Percentiles rank a stretch among this genome's conserved stretches.
Conservation (phyloP, 2,329 filamentous ascomycete genomes). For the Colletotrichum falcatum region DNA sequence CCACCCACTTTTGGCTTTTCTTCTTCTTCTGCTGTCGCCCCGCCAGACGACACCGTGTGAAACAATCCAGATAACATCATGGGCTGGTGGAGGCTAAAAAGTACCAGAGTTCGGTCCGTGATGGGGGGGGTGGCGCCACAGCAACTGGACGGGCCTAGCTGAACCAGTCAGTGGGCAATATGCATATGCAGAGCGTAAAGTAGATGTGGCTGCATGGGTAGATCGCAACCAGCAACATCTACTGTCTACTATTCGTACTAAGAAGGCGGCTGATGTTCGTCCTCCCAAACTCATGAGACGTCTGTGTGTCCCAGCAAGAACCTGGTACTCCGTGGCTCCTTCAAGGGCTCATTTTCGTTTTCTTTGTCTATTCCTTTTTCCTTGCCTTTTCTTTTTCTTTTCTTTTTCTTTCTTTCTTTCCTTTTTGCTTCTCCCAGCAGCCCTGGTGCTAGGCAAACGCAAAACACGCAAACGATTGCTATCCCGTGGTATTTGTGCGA, state of each 20-base stretch:
- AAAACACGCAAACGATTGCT: constrained; percentile 12
- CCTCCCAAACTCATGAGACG: constrained; percentile 18
- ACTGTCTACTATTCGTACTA: no score
- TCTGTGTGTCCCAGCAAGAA: constrained; percentile 6
- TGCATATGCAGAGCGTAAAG: not conserved
- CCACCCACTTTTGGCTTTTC: not conserved
- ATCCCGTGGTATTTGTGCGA: constrained; percentile 26
- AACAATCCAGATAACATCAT: constrained; percentile 21
- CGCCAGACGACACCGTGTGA: not conserved
- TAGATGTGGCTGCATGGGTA: constrained; percentile 29
- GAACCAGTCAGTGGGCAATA: constrained; percentile 1
- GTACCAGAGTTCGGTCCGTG: constrained; percentile 4
- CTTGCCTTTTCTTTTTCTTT: not conserved
- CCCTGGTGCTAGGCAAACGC: constrained; percentile 16
- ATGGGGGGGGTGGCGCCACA: not conserved
- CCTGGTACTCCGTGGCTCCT: not conserved
- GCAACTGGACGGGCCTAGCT: not conserved
- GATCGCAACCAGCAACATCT: constrained; percentile 6
- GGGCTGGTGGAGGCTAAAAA: constrained; percentile 10
- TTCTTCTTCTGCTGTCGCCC: not conserved
- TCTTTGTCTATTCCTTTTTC: not conserved
- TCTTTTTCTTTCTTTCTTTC: not conserved
- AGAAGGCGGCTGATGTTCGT: constrained; percentile 10
- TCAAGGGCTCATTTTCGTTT: not conserved
- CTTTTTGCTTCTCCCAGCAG: not conserved